Evolutionary conservation across 495 filamentous ascomycete genomes (phyloP), one percentile per base, ranked within the genome.

Genomic region (Talaromyces liani): DNA sequence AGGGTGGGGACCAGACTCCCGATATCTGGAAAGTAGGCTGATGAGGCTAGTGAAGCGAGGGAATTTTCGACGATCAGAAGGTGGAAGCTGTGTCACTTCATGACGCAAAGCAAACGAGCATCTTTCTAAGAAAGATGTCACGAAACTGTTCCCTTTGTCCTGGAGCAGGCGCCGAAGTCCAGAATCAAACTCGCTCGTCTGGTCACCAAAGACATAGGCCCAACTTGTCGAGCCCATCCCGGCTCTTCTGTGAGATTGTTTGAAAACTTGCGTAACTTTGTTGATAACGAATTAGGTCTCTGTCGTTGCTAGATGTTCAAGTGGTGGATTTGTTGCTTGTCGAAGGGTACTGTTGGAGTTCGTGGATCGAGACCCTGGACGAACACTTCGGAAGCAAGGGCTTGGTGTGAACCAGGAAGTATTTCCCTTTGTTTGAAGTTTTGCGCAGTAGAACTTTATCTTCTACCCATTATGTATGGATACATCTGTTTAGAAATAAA

Each of bases 201-300:
- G 89, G 73, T 94, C 90, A 77, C 90, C 91, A 72, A 92, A 91
- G 68, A 89, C 71, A 72, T 76, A 80, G 65, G 76, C 72, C 57
- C 67, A 72, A 65, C 69, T 70, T 54, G 45, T 54, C 45, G 60
- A 33, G 22, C 25, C 60, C 60, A 62, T 62, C n/a, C 45, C 45
- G 7, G 60, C 39, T 51, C 39, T 29, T 18, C 7, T n/a, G 22
- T 27, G 2, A 22, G 22, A 25, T 22, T 56, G 4, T n/a, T 8
- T 29, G 53, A 12, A 16, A 27, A 49, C 18, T 22, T 49, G 45
- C n/a, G 45, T 22, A 49, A 20, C n/a, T 9, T 49, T 49, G n/a
- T 20, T 49, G 45, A 49, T 55, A 55, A 55, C 10, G 51, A 27
- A 55, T 55, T 55, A 20, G 51, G 14, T 55, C 27, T 56, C 22